Base-by-base conservation (phyloP, 2,329 filamentous ascomycete genomes). In the Parastagonospora avenae region DNA sequence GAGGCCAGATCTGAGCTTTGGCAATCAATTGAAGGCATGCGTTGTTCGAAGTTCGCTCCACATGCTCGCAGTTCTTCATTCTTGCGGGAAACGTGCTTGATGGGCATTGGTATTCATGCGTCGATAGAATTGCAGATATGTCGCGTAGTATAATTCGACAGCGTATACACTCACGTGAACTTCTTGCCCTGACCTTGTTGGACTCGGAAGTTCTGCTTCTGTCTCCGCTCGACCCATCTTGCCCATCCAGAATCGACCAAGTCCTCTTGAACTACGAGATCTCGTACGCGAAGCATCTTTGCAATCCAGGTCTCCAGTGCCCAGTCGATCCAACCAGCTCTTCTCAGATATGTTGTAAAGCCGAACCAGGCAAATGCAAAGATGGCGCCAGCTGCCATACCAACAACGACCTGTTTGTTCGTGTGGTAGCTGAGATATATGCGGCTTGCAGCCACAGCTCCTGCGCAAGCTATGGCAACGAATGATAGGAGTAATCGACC, bases 401-500 rank as follows among this genome's bases (percentile, higher is more conserved):
- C 94, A 1, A 88, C 90, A n/a, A 91, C 66, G 8, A 99, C 94
- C 77, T 99, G 94, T 66, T 82, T 87, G 32, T 85, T 81, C 0
- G 93, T 97, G 75, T 99, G 94, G 71, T 99, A 99, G 72, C 87
- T 91, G 55, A 99, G 79, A 70, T 99, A 99, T 38, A 96, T 83
- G 47, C 94, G 83, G 66, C 92, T 96, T 74, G 84, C 85, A 15
- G 92, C 90, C 5, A 97, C 79, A 11, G 76, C 75, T 8, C 64
- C 76, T 3, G 78, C 78, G 19, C 71, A 73, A 7, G 64, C 53
- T 16, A 80, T 43, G 2, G 76, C 74, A 10, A 74, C 48, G 5
- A 76, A 38, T 4, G 78, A 78, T 2, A 89, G 68, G 2, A 79
- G 71, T 16, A 82, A 66, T 45, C 92, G 83, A 69, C 92, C 84